Evolutionary conservation across 2,329 filamentous ascomycete species (phyloP).

Genomic region (Dryadomyces sulphureus): DNA sequence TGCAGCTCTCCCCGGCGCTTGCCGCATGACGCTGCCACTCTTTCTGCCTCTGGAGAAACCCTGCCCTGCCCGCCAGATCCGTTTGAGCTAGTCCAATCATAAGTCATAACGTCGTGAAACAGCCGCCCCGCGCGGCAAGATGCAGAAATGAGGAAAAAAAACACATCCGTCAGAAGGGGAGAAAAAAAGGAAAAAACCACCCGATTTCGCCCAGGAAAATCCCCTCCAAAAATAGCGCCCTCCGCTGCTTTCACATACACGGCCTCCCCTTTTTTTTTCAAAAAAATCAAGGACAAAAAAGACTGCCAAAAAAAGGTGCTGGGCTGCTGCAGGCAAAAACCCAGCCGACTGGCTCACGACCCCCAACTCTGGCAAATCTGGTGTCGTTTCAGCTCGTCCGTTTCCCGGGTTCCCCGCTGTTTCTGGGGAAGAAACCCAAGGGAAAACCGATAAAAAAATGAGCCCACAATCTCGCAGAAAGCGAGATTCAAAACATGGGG

Average conservation of each 20-base stretch:
- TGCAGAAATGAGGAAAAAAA: background rate
- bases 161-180: background rate
- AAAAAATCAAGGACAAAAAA: background rate
- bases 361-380: background rate
- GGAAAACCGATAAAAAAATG: background rate
- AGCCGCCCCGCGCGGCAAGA: conserved; percentile 16
- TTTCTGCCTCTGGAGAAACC: conserved; percentile 23
- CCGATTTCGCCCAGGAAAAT: background rate
- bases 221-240: conserved; percentile 2
- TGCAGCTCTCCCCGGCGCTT: conserved; percentile 14
- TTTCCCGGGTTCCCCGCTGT: background rate
- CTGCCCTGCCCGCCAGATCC: conserved; percentile 17
- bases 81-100: conserved; percentile 35
- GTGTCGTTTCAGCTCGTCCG: background rate
- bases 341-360: background rate
- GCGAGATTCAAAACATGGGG: background rate
- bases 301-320: background rate
- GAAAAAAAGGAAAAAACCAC: background rate
- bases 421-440: background rate
- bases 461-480: background rate
- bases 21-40: conserved; percentile 18
- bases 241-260: background rate
- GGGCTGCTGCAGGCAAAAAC: background rate
- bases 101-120: conserved; percentile 33
- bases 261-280: background rate